Conservation (phyloP, 305 asterid species). For the Petunia hybrid region DNA sequence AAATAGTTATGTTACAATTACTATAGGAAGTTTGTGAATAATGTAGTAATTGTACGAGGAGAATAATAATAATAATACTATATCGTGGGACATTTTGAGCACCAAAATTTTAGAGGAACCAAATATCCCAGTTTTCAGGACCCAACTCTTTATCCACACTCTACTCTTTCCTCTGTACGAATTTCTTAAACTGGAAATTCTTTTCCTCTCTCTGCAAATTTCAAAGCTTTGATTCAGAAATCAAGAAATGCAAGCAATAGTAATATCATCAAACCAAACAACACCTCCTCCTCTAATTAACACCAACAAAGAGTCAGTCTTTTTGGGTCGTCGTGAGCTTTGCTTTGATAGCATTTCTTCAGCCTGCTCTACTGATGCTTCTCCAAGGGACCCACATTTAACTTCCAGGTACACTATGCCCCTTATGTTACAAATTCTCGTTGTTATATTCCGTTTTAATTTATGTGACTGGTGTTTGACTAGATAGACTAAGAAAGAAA, state of each 20-base stretch:
- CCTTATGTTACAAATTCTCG: background rate
- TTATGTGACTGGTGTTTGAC: conserved; percentile 9
- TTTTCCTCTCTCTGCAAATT: background rate
- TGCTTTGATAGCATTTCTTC: conserved; percentile 64
- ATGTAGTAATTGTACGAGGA: too few species aligned
- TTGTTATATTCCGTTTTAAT: background rate
- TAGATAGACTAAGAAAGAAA: background rate
- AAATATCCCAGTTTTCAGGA: background rate
- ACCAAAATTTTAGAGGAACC: too few species aligned
- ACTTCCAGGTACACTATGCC: conserved; percentile 45
- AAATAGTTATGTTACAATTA: too few species aligned
- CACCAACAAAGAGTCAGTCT: conserved; percentile 29
- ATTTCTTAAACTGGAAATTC: background rate
- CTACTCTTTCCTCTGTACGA: background rate
- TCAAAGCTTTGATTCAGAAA: background rate
- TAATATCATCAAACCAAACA: conserved; percentile 14
- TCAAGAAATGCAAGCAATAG: conserved; percentile 32
- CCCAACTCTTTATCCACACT: background rate
- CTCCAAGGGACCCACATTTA: conserved; percentile 34
- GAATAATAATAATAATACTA: too few species aligned
- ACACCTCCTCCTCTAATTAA: background rate
- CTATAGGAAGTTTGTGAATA: too few species aligned
- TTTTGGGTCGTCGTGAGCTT: conserved; percentile 84
- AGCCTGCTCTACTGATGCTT: conserved; percentile 42
- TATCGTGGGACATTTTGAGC: too few species aligned